Percentiles rank a stretch among this genome's conserved stretches.
Evolutionary conservation across 208 protist genomes (phyloP).

Genomic region (Endotrypanum monterogeii): DNA sequence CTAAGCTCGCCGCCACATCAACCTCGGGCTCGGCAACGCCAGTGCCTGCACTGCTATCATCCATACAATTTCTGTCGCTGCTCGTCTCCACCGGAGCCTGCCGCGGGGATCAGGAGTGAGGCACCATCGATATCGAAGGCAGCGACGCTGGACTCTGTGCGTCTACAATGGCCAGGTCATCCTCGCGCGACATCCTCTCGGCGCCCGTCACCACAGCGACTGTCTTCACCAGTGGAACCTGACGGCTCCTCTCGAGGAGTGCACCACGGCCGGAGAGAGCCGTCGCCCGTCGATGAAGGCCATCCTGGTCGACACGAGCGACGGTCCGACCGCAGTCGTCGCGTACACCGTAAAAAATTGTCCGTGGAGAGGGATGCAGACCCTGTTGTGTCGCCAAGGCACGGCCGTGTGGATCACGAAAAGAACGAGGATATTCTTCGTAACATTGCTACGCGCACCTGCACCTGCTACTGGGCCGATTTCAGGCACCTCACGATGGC

Average conservation of each 20-base stretch:
- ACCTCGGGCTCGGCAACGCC: conserved; percentile 1
- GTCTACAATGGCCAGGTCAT: conserved; percentile 25
- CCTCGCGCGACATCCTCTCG: not conserved
- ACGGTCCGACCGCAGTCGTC: not conserved
- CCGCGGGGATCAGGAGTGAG: not conserved
- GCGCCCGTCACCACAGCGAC: not conserved
- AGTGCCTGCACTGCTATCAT: conserved; percentile 18
- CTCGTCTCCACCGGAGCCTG: not conserved
- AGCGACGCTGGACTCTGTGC: conserved; percentile 2
- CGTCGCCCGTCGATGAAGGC: not conserved
- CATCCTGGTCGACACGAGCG: not conserved
- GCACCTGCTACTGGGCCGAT: conserved; percentile 49
- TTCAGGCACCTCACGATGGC: conserved; percentile 59
- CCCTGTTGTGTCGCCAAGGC: conserved; percentile 3
- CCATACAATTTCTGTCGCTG: conserved; percentile 5
- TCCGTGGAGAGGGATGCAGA: not conserved
- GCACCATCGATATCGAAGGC: not conserved
- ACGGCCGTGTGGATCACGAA: not conserved
- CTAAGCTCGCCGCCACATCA: conserved; percentile 4
- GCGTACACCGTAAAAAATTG: not conserved
- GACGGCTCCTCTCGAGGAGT: not conserved
- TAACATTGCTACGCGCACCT: conserved; percentile 22
- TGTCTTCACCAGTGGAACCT: not conserved
- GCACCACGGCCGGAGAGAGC: not conserved
- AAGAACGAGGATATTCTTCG: conserved; percentile 29